Evolutionary conservation across 208 protist genomes (phyloP), one percentile per base, ranked within the genome.

Genomic region (Strigomonas galati): DNA sequence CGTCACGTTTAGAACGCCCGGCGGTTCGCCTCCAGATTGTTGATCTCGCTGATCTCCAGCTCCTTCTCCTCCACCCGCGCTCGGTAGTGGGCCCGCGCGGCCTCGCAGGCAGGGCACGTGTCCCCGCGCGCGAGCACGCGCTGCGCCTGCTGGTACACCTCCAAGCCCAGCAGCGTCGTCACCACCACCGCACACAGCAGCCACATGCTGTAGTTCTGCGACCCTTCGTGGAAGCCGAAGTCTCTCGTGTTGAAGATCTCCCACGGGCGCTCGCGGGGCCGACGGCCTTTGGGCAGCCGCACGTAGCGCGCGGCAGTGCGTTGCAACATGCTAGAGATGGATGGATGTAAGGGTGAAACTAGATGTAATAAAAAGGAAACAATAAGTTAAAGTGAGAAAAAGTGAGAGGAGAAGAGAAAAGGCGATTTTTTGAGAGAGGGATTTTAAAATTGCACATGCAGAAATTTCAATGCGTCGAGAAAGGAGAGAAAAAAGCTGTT

Each of bases 131-230:
- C 79, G 10, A 74, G 52, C 19, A 95, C 78, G 35, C 85, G 84
- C 52, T 67, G 69, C 12, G 53, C 23, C 72, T 91, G 81, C 67
- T 92, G 86, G 37, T 87, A 89, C 26, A 86, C 64, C 69, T 95
- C 89, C 62, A 92, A 80, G 32, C 65, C 24, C 21, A 94, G 66
- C 56, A 93, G 63, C 0, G 67, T 68, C 19, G 37, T 21, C 37
- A 77, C 75, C 23, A 76, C 62, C 3, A 37, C 58, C 27, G 82
- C 79, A 14, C 66, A 69, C 31, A 84, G 58, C n/a, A 84, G 19
- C 88, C 88, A 94, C 88, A 94, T 94, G 62, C 60, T 66, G 74
- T 89, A 88, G 79, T 95, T 95, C 74, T 95, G 86, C 48, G 79
- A 82, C 5, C 89, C 87, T 68, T 95, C 89, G 62, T 89, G 79